phyloP scores from a whole-genome alignment of 2,329 filamentous ascomycete species.

The Endoconidiophora laricicola region DNA sequence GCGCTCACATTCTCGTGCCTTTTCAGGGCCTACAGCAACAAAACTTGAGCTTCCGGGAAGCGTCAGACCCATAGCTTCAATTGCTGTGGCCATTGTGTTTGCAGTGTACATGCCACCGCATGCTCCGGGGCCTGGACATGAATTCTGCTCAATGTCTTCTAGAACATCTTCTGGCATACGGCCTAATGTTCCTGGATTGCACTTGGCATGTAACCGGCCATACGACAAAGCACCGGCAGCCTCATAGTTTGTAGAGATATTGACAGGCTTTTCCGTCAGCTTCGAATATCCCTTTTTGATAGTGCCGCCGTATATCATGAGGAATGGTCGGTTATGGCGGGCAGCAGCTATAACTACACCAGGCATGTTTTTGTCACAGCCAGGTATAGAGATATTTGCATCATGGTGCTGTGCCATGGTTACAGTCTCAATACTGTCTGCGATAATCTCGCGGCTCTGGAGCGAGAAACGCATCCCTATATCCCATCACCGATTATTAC shows the following conservation, averaged over 20 bases:
- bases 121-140: constrained; percentile 49
- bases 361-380: constrained; percentile 97
- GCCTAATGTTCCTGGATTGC: constrained; percentile 40
- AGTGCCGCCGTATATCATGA: constrained; percentile 92
- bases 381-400: constrained; percentile 81
- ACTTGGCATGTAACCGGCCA: constrained; percentile 55
- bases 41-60: constrained; percentile 73
- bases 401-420: constrained; percentile 87
- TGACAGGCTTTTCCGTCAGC: constrained; percentile 62
- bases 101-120: constrained; percentile 86
- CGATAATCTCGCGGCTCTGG: constrained; percentile 80
- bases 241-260: constrained; percentile 80
- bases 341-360: constrained; percentile 82
- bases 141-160: constrained; percentile 63
- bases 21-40: constrained; percentile 64
- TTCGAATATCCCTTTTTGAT: constrained; percentile 75
- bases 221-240: constrained; percentile 71
- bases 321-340: constrained; percentile 74
- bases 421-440: constrained; percentile 84
- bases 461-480: constrained; percentile 85
- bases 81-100: constrained; percentile 83
- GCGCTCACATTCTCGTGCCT: constrained; percentile 72
- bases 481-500: too few species aligned
- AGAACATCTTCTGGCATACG: constrained; percentile 63
- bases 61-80: constrained; percentile 74